Base-by-base conservation (phyloP, 192 early-diverging fungal species). In the Podila epicladia region DNA sequence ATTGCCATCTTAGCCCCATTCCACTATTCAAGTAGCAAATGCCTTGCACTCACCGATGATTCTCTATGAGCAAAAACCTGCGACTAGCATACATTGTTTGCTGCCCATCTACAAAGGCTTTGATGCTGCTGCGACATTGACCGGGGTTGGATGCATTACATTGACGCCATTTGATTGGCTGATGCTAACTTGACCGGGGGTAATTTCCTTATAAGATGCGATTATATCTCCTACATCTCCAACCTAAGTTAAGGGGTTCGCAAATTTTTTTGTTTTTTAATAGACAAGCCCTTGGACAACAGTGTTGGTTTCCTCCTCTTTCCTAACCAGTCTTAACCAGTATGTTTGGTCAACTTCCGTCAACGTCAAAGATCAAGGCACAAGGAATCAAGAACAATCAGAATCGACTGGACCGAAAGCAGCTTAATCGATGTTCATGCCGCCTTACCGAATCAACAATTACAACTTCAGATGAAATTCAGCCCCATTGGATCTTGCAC, bases 181-280 rank as follows among this genome's bases (percentile, higher is more conserved):
- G 53, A 24, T 24, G 4, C 8, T 0, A 24, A 24, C 1, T 15
- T 28, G 35, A 64, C 77, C 77, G 64, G 77, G 77, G 22, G 1
- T 73, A 2, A 19, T 29, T 73, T 32, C 77, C 62, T 41, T 26
- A 64, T 69, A 38, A 61, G 35, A 71, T 2, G 12, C 35, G 35
- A 37, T 37, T 37, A 2, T 11, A 37, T 37, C 6, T 37, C 9
- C 7, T 37, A 37, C 33, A 0, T 29, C 29, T 12, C 49, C 20
- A 32, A 22, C 15, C 13, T 31, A 20, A 19, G 48, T 67, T 65
- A 49, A 58, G 55, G 53, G 53, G 33, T 71, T 71, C 12, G 9
- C 26, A 29, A 19, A 31, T 60, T 75, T 67, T 66, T 38, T 67
- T 19, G 22, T 71, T 59, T 41, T 38, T 62, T 55, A 24, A 24